Percentiles rank a stretch among this genome's conserved stretches.
phyloP scores from a whole-genome alignment of 2,329 filamentous ascomycete genomes.

The Biscogniauxia sp. region DNA sequence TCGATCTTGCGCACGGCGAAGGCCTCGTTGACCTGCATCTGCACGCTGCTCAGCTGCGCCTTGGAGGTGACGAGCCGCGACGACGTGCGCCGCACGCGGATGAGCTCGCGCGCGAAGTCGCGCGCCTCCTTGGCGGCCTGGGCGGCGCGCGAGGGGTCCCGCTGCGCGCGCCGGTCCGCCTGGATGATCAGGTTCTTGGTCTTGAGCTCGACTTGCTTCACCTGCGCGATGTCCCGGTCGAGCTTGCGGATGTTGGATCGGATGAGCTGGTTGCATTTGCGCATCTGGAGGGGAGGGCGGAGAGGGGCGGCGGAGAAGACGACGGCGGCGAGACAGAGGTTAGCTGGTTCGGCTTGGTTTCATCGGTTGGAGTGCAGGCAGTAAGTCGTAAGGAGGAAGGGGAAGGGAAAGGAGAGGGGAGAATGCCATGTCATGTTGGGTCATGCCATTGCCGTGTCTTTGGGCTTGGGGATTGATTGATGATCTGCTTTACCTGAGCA shows the following conservation, averaged over 20 bases:
- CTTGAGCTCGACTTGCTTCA: constrained; percentile 78
- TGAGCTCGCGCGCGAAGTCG: constrained; percentile 82
- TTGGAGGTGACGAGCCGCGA: constrained; percentile 78
- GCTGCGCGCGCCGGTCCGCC: constrained; percentile 77
- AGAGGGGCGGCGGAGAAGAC: no score
- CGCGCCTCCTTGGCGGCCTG: constrained; percentile 82
- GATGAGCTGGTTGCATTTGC: constrained; percentile 91
- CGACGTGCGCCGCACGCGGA: constrained; percentile 75
- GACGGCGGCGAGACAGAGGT: background rate
- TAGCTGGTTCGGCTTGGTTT: background rate
- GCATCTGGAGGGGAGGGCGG: constrained; percentile 57
- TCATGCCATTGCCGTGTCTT: no score
- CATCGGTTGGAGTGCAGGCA: background rate
- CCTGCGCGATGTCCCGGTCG: constrained; percentile 82
- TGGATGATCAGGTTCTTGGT: constrained; percentile 82
- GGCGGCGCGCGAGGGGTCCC: constrained; percentile 72
- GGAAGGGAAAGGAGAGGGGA: constrained; percentile 1
- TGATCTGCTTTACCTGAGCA: constrained; percentile 67
- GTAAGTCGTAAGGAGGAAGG: no score
- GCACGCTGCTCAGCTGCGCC: constrained; percentile 86
- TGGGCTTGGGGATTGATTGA: background rate
- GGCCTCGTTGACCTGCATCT: constrained; percentile 97
- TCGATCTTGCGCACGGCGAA: constrained; percentile 96
- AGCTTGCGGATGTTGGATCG: constrained; percentile 89
- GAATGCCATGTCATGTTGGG: no score